Base-by-base conservation (phyloP, 345 rosid species). In the Iberis pinnata region DNA sequence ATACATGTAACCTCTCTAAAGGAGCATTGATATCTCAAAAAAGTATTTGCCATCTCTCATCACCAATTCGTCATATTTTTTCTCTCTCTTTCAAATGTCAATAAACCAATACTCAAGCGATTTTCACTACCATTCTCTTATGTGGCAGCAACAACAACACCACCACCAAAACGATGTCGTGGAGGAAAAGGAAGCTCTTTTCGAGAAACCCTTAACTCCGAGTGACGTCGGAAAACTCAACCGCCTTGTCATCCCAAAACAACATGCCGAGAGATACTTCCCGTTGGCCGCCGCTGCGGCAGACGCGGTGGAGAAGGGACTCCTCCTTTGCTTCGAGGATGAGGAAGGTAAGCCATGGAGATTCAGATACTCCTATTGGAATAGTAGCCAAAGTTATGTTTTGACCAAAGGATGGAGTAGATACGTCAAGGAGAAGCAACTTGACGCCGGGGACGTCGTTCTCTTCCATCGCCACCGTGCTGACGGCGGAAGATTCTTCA, bases 381-480 rank as follows among this genome's bases (percentile, higher is more conserved):
- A 62, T 29, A 68, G 72, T 48, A 88, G 96, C 49, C 96, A 87
- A 31, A 87, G 96, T 75, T 87, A 87, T 50, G 96, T 87, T 12
- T 55, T 87, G 64, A 88, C 96, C 6, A 88, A 88, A 72, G 96
- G 96, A 6, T 88, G 96, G 96, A 84, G 96, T 56, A 61, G 88
- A 37, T 88, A 84, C 51, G 94, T 88, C 12, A 88, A 84, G 59
- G 96, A 88, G 63, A 88, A 88, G 67, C 79, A 78, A 40, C 84
- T 88, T 0, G 90, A 78, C 38, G 94, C 94, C 1, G 96, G 96
- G 0, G 96, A 88, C 56, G 65, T 80, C 20, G 76, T 84, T 59
- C 69, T 73, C 51, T 88, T 88, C 63, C 73, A 75, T 49, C 79
- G 93, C 20, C 82, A 79, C 74, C 74, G 78, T 10, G 41, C 53